Evolutionary conservation across 305 asterid species (phyloP), one percentile per base, ranked within the genome.

Genomic region (Andrographis paniculata): DNA sequence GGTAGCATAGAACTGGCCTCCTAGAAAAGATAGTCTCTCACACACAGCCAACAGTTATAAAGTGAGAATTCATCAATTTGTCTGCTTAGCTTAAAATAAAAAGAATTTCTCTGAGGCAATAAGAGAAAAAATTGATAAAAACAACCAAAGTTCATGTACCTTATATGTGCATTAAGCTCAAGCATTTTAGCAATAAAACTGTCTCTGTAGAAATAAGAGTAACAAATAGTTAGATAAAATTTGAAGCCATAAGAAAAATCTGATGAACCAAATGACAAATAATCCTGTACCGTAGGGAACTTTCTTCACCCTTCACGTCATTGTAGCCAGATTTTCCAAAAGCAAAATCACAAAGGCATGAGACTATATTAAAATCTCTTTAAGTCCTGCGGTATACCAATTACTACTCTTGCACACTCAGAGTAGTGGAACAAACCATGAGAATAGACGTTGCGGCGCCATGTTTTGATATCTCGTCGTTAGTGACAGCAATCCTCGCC

Each of bases 131-230:
- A 14, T 42, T 5, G 20, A 31, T 47, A 23, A 37, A 24, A 42
- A 52, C 17, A 30, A 23, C 43, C 24, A 58, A 43, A 56, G 18
- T 22, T 55, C 33, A 59, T 48, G 35, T 54, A 79, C 94, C 95
- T 76, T 66, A 85, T 77, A 56, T 56, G 50, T 49, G 73, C 79
- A 67, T 88, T 80, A 45, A 85, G 72, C 64, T 70, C 79, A 20
- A 78, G 57, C 94, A 82, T 85, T 68, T 71, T 53, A 31, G 27
- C 58, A 17, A 84, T 70, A 50, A 85, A 89, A 20, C 59, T 77
- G 56, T 82, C 94, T 60, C 69, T 69, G 67, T 38, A 53, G 37
- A 56, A n/a, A n/a, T n/a, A 28, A 62, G 23, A 31, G 16, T 22
- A 20, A 35, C 0, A 42, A 16, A 48, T 41, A 45, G 27, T 47